Evolutionary conservation across 768 basidiomycete species (phyloP), one percentile per base, ranked within the genome.

Genomic region (Mrakia frigida): DNA sequence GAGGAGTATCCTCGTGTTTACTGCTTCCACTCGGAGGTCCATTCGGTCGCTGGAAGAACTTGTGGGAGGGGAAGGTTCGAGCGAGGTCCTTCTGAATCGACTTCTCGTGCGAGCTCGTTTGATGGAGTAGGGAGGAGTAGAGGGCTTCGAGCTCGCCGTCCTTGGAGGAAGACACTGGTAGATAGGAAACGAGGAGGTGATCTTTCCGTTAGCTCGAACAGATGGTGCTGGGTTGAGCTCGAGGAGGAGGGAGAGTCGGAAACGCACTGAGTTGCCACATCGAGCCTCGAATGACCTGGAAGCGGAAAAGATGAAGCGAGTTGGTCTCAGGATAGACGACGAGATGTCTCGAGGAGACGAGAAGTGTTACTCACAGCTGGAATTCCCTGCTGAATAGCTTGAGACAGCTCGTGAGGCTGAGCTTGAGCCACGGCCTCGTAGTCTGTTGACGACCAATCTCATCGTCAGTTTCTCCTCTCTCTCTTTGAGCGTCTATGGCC

Each of bases 31-130:
- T 52, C 23, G 74, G 37, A 11, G 69, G 28, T 33, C 35, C 46
- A 31, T 56, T 72, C n/a, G 76, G 76, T 10, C 97, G 92, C 60
- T 89, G 93, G 83, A 98, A 99, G 85, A 93, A 98, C 65, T 92
- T 91, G 81, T 98, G 95, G 82, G 94, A 92, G 35, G 97, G 97
- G 84, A 99, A 98, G 4, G 97, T 99, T 89, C 94, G 87, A 80
- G 92, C 93, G 43, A 99, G 87, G 84, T 99, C 97, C 77, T 96
- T 88, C 56, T 88, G 88, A 70, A 99, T 99, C 16, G 94, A 89
- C 82, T 98, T 98, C 82, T 98, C 97, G 79, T 98, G 94, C 25
- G 89, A 83, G 81, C 94, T 97, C 0, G 87, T 85, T 80, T 92
- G 91, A 82, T 93, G 96, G 68, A 98, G 82, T 10, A 97, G 85